Base-by-base conservation (phyloP, 345 rosid genomes). In the Diplotaxis tenuifolia region DNA sequence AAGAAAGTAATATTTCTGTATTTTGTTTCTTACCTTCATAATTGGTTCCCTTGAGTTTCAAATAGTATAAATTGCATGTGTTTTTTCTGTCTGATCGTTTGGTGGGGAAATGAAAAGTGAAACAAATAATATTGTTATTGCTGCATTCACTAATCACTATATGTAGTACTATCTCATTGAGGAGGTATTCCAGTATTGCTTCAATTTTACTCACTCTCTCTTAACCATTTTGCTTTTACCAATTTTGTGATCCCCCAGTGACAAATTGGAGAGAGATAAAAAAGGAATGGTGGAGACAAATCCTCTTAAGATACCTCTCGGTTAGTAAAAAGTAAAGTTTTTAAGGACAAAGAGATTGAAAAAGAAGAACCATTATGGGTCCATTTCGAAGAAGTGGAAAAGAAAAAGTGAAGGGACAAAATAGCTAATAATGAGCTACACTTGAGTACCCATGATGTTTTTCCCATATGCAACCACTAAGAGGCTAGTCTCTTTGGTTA, bases 391-490 rank as follows among this genome's bases (percentile, higher is more conserved):
- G 80, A 57, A 71, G 78, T 78, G 68, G 57, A 83, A 83, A 86
- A 72, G 79, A 53, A 50, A 77, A 72, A 53, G 73, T 53, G 54
- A 42, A 40, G 76, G 75, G 84, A 69, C 69, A 76, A 63, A 67
- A 59, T 75, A 74, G 42, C 70, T 81, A 78, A 77, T 75, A 65
- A 80, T 70, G 83, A 75, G 10, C 25, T 60, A 72, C 83, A 83
- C 84, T 89, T 47, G 86, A 89, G 86, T 87, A 72, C 57, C 77
- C 80, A 84, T 87, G 54, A 86, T 77, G 84, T 83, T 75, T 77
- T 83, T 75, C 69, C 88, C 93, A 85, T 86, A 87, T 89, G 92
- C 84, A 77, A 65, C 82, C 81, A 72, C 76, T 69, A 64, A 64
- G 38, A 69, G 25, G 34, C 11, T 54, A 29, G 21, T 59, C 21